Evolutionary conservation across 805 yeast species (phyloP), one percentile per base, ranked within the genome.

Genomic region (Candida michaelii): DNA sequence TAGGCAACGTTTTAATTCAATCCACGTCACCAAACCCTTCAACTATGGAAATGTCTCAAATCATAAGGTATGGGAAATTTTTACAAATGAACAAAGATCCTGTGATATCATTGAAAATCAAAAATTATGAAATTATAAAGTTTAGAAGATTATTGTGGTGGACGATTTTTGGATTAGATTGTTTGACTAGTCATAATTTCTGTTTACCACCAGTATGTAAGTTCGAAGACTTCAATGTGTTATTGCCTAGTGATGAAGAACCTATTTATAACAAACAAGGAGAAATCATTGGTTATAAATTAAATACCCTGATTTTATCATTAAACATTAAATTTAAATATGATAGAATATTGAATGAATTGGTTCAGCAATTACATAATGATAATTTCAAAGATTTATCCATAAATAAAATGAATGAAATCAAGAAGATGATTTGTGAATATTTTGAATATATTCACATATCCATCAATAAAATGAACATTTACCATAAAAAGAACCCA

Each of bases 131-230:
- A 40, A 64, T 71, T 16, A 71, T 80, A 5, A 80, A 77, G 46
- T 65, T 72, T 36, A 65, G 82, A 56, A 66, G 85, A 54, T 54
- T 79, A 40, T 55, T 81, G n/a, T 81, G 85, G 85, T 81, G 85
- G 85, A 80, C 79, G 29, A 76, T 81, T 6, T 79, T 79, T 47
- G 77, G 78, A 19, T 58, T 81, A 46, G 87, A 81, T 55, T 71
- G 77, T 3, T 65, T 77, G 45, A 75, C 80, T 7, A 72, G 83
- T 29, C 72, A 78, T 44, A 78, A 79, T 47, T 75, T 75, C 37
- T 71, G 79, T 53, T 56, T 77, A 24, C 73, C 79, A 0, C 85
- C 85, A 1, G 66, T 76, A 25, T 76, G 82, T 45, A 62, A 65
- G 43, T 59, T 66, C 29, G 76, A 71, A 40, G 83, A 79, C 50